A percentile compares a stretch with the other conserved stretches of the same genome.
Conservation (phyloP, 352 stramenopile genomes). For the Phytophthora constricta region DNA sequence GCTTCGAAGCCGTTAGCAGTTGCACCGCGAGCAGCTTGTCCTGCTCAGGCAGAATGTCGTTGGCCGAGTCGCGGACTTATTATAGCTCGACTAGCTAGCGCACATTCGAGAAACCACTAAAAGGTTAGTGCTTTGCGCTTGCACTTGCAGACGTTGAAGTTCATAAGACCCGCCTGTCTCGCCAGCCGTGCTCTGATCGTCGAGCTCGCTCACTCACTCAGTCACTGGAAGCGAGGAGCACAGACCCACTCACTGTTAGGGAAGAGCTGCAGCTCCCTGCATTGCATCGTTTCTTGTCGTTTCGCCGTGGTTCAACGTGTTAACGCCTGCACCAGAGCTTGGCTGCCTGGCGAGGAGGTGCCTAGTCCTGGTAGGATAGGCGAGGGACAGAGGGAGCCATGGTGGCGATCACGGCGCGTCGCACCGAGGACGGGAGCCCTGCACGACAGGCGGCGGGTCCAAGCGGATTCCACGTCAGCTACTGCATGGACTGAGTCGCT, state of each 20-base stretch:
- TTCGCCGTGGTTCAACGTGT: slow-evolving; percentile 18
- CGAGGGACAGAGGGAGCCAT: slow-evolving; percentile 28
- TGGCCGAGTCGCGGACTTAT: background rate
- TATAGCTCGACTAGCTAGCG: background rate
- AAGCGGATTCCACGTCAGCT: slow-evolving; percentile 33
- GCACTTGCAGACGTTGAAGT: too few relatives aligned
- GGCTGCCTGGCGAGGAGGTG: slow-evolving; percentile 20
- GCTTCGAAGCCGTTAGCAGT: background rate
- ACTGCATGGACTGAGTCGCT: slow-evolving; percentile 30
- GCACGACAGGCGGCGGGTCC: background rate
- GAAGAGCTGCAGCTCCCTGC: slow-evolving; percentile 10
- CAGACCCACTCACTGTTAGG: slow-evolving; percentile 18
- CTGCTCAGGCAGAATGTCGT: background rate
- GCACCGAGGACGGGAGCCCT: slow-evolving; percentile 26
- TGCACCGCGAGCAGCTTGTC: background rate
- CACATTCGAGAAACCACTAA: background rate
- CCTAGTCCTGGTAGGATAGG: slow-evolving; percentile 13
- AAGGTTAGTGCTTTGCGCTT: too few relatives aligned
- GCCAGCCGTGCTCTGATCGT: background rate
- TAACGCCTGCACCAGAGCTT: slow-evolving; percentile 1
- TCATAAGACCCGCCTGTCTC: background rate
- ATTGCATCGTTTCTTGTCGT: slow-evolving; percentile 26
- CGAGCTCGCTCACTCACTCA: slow-evolving; percentile 21
- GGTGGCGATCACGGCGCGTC: slow-evolving; percentile 31
- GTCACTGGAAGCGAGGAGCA: slow-evolving; percentile 30